Percentiles rank a stretch among this genome's conserved stretches.
These are phyloP conservation scores for Heterobasidion annosum DNA, from an alignment of 1,284 basidiomycete genomes.

Conservation along the genomic window DNA sequence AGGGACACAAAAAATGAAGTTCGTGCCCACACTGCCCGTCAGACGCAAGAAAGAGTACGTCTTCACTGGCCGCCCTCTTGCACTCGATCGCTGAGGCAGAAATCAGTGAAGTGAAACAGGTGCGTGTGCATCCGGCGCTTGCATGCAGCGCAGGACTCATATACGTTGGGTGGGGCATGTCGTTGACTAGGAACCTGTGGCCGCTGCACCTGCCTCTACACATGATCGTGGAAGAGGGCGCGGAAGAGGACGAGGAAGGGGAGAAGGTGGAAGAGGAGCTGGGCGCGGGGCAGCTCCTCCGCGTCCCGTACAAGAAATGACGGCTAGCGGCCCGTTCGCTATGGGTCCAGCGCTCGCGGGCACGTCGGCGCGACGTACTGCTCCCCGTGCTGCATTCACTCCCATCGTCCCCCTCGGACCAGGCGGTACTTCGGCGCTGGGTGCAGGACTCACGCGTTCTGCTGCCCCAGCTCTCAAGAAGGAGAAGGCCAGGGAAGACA, in stretches of 20 bases:
- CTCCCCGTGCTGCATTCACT: slow-evolving; percentile 40
- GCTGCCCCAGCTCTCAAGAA: slow-evolving; percentile 28
- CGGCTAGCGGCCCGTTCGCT: slow-evolving; percentile 77
- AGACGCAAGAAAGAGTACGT: slow-evolving; percentile 73
- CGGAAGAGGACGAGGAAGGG: slow-evolving; percentile 32
- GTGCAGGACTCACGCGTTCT: slow-evolving; percentile 36
- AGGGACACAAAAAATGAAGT: slow-evolving; percentile 68
- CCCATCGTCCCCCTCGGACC: slow-evolving; percentile 29
- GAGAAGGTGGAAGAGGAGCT: slow-evolving; percentile 19
- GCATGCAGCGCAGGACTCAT: neutral
- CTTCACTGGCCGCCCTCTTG: slow-evolving; percentile 6
- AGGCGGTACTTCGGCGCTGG: slow-evolving; percentile 27
- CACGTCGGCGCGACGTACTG: slow-evolving; percentile 27
- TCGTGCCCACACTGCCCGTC: slow-evolving; percentile 64
- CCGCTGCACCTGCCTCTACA: slow-evolving; percentile 21
- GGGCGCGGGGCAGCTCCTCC: slow-evolving; percentile 35
- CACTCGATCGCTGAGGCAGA: slow-evolving; percentile 7
- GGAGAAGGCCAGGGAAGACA: slow-evolving; percentile 14
- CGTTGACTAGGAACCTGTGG: slow-evolving; percentile 33
- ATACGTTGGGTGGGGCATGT: neutral
- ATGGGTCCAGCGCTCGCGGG: slow-evolving; percentile 70
- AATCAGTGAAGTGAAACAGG: slow-evolving; percentile 32
- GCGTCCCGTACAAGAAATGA: slow-evolving; percentile 57
- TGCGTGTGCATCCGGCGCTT: slow-evolving; percentile 14
- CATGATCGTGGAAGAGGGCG: slow-evolving; percentile 18